Evolutionary conservation across 352 stramenopile species (phyloP).

Genomic region (Phytopythium cucurbitacearum): DNA sequence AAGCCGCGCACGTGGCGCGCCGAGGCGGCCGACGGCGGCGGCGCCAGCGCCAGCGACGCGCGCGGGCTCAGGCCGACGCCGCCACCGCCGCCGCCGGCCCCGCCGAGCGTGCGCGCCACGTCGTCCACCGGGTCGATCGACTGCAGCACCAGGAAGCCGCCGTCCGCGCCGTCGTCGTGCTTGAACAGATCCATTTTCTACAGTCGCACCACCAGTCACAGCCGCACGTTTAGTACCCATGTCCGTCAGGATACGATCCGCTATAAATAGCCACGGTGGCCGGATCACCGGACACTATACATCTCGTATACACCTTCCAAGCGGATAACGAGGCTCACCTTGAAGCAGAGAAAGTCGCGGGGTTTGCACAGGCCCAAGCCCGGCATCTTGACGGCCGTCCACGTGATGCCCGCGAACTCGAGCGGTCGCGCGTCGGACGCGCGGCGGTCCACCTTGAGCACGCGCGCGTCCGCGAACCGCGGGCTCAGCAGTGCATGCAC

Average conservation of each 20-base stretch:
- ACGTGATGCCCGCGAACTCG: constrained; percentile 73
- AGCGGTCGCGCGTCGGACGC: constrained; percentile 52
- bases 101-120: constrained; percentile 7
- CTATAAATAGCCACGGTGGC: no score
- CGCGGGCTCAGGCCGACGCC: background rate
- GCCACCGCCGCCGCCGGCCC: constrained; percentile 4
- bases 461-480: constrained; percentile 44
- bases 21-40: constrained; percentile 4
- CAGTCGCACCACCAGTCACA: constrained; percentile 2
- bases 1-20: constrained; percentile 50
- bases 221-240: background rate
- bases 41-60: background rate
- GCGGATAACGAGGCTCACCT: constrained; percentile 13
- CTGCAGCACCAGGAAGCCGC: constrained; percentile 66
- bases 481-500: constrained; percentile 57
- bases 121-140: constrained; percentile 53
- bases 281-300: no score
- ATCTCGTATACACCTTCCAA: no score
- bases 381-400: constrained; percentile 54
- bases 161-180: constrained; percentile 55
- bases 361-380: constrained; percentile 54
- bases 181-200: constrained; percentile 63
- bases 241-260: background rate
- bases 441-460: constrained; percentile 68
- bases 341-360: constrained; percentile 73